Base-by-base conservation (phyloP, 257 asterid genomes). In the Lavandula angustifolia region DNA sequence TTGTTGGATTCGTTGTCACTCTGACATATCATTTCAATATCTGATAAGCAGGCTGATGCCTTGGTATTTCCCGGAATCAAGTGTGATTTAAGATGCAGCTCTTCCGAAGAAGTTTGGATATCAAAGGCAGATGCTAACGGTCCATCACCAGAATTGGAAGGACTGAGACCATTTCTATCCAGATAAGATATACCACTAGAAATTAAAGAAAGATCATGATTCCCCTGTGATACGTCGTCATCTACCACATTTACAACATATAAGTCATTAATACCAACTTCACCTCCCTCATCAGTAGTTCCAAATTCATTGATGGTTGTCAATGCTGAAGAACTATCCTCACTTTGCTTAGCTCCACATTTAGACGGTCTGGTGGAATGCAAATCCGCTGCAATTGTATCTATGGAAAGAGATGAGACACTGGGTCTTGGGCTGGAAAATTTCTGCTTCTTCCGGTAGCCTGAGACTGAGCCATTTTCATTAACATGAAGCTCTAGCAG, bases 91-190 rank as follows among this genome's bases (percentile, higher is more conserved):
- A 78, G 64, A 33, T 69, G 74, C 53, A 82, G 61, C 51, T 79
- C 80, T 67, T 80, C 87, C 35, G 88, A 77, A 65, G 87, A 81
- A 64, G 80, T 73, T 59, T 54, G 75, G 48, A 64, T 65, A 60
- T 78, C 80, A 50, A 75, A 66, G 68, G 57, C 75, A 56, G 81
- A 69, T 64, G 69, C 75, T 55, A 69, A 52, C 31, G 65, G 66
- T 73, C 58, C 84, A 73, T 71, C 78, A 27, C 72, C 66, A 64
- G 79, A 78, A 72, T 60, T 69, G 49, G 82, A 70, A 58, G 81
- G 51, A 61, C 48, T 54, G 31, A 32, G 65, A 69, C 64, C 53
- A 54, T 62, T 53, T 32, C 56, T 58, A 53, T 80, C 76, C 58
- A 75, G 67, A 69, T 73, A 56, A 27, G 80, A 69, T 6, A 32